Conservation (phyloP, 345 rosid species). For the Eucalyptus sp. region DNA sequence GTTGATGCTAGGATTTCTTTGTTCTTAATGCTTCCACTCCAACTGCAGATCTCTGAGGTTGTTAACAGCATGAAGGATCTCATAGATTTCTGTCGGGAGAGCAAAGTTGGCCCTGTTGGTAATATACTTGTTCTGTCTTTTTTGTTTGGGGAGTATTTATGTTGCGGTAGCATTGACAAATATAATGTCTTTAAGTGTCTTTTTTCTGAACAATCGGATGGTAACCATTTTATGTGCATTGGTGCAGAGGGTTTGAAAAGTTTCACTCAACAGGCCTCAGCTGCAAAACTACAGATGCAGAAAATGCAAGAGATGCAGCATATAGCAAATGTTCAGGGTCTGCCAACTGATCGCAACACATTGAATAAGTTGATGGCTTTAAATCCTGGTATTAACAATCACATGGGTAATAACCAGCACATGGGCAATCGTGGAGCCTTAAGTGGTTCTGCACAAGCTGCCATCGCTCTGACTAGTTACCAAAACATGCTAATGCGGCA, state of each 20-base stretch:
- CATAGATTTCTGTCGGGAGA: constrained; percentile 69
- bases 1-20: background rate
- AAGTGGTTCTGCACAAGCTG: constrained; percentile 75
- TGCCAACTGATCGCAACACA: constrained; percentile 68
- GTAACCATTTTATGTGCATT: background rate
- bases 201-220: background rate
- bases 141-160: background rate
- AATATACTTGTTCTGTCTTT: background rate
- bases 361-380: constrained; percentile 74
- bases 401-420: constrained; percentile 33
- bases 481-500: constrained; percentile 69
- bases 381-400: constrained; percentile 47
- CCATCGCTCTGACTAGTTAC: constrained; percentile 65
- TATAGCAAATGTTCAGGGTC: constrained; percentile 59
- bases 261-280: constrained; percentile 46
- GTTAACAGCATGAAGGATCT: constrained; percentile 97
- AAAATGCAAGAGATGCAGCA: constrained; percentile 86
- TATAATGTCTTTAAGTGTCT: background rate
- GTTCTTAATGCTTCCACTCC: background rate
- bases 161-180: background rate
- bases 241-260: constrained; percentile 83
- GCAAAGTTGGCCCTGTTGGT: constrained; percentile 86
- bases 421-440: constrained; percentile 48
- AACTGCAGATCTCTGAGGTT: constrained; percentile 79
- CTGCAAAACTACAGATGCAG: constrained; percentile 67